phyloP scores from a whole-genome alignment of 306 rosid species.

The apple (Malus domestica) region ASM211411v1 NC_041803.1:21173001-21173500 shows the following conservation, averaged over 20 bases:
- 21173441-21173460: too few species aligned
- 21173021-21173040: too few species aligned
- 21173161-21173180: background rate
- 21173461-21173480: too few species aligned
- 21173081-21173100: too few species aligned
- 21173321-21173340: background rate
- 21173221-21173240: conserved; percentile 2
- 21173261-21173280: background rate
- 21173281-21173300: background rate
- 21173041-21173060: too few species aligned
- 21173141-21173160: background rate
- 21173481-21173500: too few species aligned
- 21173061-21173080: too few species aligned
- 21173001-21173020: too few species aligned
- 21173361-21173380: too few species aligned
- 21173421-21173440: background rate
- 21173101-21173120: too few species aligned
- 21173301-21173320: background rate
- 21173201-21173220: background rate
- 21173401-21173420: too few species aligned
- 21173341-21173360: background rate
- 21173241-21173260: conserved; percentile 12
- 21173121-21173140: background rate
- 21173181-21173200: background rate
- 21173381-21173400: too few species aligned